Evolutionary conservation across 805 yeast genomes (phyloP), one percentile per base, ranked within the genome.

Genomic region (Starmerella cellae): DNA sequence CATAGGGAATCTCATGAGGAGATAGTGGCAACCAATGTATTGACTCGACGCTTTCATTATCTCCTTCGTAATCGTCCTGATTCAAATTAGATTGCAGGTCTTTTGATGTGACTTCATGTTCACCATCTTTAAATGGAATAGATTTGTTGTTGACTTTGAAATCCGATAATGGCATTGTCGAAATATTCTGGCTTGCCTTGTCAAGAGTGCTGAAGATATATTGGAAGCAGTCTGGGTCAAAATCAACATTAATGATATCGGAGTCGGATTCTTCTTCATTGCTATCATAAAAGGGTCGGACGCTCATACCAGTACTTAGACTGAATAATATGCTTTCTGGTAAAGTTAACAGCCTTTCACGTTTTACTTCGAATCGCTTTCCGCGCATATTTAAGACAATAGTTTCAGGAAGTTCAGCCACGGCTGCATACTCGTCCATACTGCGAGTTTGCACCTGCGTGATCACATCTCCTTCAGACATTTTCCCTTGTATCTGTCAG

Each of bases 291-390:
- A 32, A 23, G 17, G 50, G 42, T 8, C 33, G 19, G 24, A 33
- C 35, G 2, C 23, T 9, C 30, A 41, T 27, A 82, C 43, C 42
- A 21, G 46, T 20, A 24, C 42, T 41, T 19, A 91, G 64, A 54
- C 95, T 82, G 42, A 87, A 71, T 44, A 91, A 65, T 20, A 91
- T 75, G 46, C 87, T 77, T 58, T 91, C 98, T 1, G 98, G 98
- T 26, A 91, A 66, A 40, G 84, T 76, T 83, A 87, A 79, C 51
- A 91, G 70, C 58, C 84, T 95, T 53, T 83, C 94, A 48, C 95
- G 70, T 4, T 93, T 77, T 37, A 91, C 77, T 38, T 75, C 74
- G 60, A 87, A 84, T 48, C 69, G 64, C 16, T 62, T 63, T 17
- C 93, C 95, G 38, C 95, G 73, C 41, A 88, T 71, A 55, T 82